Evolutionary conservation across 2,329 filamentous ascomycete species (phyloP), one percentile per base, ranked within the genome.

Genomic region (Sporothrix mexicana): DNA sequence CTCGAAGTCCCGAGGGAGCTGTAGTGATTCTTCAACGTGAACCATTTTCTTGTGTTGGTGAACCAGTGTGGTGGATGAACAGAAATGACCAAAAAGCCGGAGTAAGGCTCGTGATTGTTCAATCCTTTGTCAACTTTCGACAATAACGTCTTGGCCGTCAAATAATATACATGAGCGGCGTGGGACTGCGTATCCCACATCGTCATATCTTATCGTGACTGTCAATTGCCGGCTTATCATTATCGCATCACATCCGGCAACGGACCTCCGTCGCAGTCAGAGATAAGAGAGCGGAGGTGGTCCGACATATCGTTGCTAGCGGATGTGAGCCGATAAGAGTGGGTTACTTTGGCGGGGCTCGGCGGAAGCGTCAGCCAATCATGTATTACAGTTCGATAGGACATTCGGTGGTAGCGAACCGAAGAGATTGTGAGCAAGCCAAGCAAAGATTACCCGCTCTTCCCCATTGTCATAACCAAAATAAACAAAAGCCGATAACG

Each of bases 1-100:
- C 74, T 79, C 77, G 74, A 78, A 78, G 73, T 78, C 77, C 43
- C 73, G 73, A 13, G 74, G 74, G 43, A 74, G 10, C 51, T 75
- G 73, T 3, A 74, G 69, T 9, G 70, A 73, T 17, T 74, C 71
- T 49, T 75, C 74, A 5, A 69, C 57, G 69, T 75, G 74, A 20
- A 74, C 74, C 74, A 75, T 75, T 13, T 17, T 73, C 49, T 45
- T 10, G 41, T 61, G 10, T 12, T 36, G 25, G 36, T 45, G 6
- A 30, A 23, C 36, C 12, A 10, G 12, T 69, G 36, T 64, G 41
- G 23, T 25, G 20, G 51, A 8, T n/a, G 23, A 49, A 9, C 10
- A n/a, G 3, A 3, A 13, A 8, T n/a, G 23, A 49, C 3, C 10
- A n/a, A 1, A 3, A 13, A 45, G 10, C 23, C 2, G 2, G 9